phyloP scores from a whole-genome alignment of 768 basidiomycete species.

The Rhodotorula sphaerocarpa region DNA sequence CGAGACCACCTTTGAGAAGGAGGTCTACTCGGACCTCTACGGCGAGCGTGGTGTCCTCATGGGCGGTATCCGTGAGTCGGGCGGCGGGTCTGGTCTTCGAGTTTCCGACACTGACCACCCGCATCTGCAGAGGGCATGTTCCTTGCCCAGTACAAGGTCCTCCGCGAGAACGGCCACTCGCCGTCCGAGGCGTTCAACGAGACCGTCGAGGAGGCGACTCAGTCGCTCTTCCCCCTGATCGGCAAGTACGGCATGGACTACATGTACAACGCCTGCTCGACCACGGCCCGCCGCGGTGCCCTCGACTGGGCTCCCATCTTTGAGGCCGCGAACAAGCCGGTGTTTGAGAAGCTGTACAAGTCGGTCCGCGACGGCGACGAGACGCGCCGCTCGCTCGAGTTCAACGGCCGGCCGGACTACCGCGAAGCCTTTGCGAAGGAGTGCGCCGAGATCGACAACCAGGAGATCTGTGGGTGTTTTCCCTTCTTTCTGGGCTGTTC shows the following conservation, averaged over 20 bases:
- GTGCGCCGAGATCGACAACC: slow-evolving; percentile 86
- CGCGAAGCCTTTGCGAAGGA: slow-evolving; percentile 86
- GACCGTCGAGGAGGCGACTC: slow-evolving; percentile 99
- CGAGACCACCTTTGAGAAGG: slow-evolving; percentile 98
- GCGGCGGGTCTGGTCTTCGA: no score
- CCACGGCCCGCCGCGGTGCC: slow-evolving; percentile 95
- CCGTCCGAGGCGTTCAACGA: slow-evolving; percentile 99
- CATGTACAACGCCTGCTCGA: slow-evolving; percentile 75
- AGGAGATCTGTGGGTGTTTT: slow-evolving; percentile 43
- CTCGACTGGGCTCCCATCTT: slow-evolving; percentile 93
- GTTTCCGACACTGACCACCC: neutral
- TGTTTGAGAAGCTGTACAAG: slow-evolving; percentile 91
- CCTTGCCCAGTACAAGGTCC: slow-evolving; percentile 96
- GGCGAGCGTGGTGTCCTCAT: slow-evolving; percentile 89
- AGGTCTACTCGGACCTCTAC: slow-evolving; percentile 98
- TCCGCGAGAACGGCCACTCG: slow-evolving; percentile 88
- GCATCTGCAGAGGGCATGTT: slow-evolving; percentile 77
- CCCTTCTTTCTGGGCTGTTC: no score
- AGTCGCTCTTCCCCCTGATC: slow-evolving; percentile 93
- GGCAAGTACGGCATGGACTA: slow-evolving; percentile 57
- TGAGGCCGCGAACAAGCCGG: slow-evolving; percentile 65
- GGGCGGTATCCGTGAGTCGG: slow-evolving; percentile 51
- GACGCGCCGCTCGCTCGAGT: slow-evolving; percentile 93
- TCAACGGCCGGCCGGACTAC: slow-evolving; percentile 86
- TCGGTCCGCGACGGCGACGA: slow-evolving; percentile 91